These are phyloP conservation scores for Fusarium transvaalense DNA, from an alignment of 2,329 filamentous ascomycete species.

Conservation along the genomic window DNA sequence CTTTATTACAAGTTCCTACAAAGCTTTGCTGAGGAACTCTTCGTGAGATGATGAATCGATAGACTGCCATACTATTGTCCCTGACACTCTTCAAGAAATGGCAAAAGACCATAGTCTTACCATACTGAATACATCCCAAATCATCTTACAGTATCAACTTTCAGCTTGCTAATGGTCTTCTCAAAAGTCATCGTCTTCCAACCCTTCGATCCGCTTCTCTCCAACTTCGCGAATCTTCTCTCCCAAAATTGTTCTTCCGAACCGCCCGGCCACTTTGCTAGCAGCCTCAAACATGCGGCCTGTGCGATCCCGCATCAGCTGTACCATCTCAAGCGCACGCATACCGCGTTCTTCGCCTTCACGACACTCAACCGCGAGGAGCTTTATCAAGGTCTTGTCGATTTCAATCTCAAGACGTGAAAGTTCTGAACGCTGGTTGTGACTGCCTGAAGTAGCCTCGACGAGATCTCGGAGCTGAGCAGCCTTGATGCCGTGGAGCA, in stretches of 20 bases:
- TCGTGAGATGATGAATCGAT: not conserved
- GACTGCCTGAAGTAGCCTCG: constrained; percentile 69
- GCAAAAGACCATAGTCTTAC: not conserved
- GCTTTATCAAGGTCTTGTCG: constrained; percentile 89
- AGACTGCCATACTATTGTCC: not conserved
- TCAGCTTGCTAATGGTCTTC: not conserved
- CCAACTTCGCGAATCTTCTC: constrained; percentile 92
- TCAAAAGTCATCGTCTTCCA: constrained; percentile 67
- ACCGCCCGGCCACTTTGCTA: constrained; percentile 87
- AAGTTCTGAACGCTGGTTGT: constrained; percentile 75
- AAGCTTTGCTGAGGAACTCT: not conserved
- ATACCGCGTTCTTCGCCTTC: constrained; percentile 94
- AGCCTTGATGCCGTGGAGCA: constrained; percentile 78
- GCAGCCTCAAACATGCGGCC: constrained; percentile 94
- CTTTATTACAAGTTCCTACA: not conserved
- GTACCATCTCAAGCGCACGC: constrained; percentile 92
- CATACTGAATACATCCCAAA: constrained; percentile 13
- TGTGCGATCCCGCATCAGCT: constrained; percentile 83
- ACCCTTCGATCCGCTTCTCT: constrained; percentile 74
- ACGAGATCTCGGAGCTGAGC: constrained; percentile 82
- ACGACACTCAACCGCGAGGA: constrained; percentile 89
- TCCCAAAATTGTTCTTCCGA: constrained; percentile 81
- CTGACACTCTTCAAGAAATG: not conserved
- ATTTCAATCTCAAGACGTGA: constrained; percentile 82
- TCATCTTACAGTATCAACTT: not conserved